Conservation (phyloP, 2,329 filamentous ascomycete species). For the Trichoderma cornu-damae region DNA sequence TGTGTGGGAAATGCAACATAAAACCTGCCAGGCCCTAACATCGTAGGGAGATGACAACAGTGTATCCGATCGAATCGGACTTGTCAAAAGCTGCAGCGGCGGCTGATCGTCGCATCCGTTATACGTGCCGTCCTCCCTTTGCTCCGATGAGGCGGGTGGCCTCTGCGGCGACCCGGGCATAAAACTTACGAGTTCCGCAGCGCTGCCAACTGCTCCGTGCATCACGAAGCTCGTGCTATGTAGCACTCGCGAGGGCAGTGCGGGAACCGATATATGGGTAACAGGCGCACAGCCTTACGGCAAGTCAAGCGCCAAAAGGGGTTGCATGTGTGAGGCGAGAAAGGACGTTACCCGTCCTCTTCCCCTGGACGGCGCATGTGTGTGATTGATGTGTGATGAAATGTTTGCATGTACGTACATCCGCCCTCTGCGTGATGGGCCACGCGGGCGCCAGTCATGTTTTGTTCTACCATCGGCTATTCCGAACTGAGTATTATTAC, state of each 20-base stretch:
- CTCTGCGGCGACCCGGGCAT: constrained; percentile 3
- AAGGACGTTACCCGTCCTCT: constrained; percentile 4
- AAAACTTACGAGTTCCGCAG: constrained; percentile 1
- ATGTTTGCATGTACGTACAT: background rate
- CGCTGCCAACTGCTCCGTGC: constrained; percentile 3
- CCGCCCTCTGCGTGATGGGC: background rate
- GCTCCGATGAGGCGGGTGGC: background rate
- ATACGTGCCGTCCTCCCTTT: background rate
- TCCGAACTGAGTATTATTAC: background rate
- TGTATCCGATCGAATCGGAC: background rate
- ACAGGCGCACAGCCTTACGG: constrained; percentile 6
- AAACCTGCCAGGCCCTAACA: background rate
- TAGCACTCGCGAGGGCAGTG: background rate
- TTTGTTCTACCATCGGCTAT: background rate
- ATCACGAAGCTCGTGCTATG: background rate
- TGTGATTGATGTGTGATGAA: constrained; percentile 1
- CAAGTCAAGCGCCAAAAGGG: background rate
- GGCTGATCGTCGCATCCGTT: background rate
- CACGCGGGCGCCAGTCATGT: background rate
- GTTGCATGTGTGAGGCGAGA: background rate
- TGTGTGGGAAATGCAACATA: too few relatives aligned
- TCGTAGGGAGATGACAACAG: background rate
- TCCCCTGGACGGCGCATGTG: background rate
- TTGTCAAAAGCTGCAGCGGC: background rate
- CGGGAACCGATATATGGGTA: background rate